Evolutionary conservation across 208 protist species (phyloP), one percentile per base, ranked within the genome.

Genomic region (Acanthamoeba culbertsoni): DNA sequence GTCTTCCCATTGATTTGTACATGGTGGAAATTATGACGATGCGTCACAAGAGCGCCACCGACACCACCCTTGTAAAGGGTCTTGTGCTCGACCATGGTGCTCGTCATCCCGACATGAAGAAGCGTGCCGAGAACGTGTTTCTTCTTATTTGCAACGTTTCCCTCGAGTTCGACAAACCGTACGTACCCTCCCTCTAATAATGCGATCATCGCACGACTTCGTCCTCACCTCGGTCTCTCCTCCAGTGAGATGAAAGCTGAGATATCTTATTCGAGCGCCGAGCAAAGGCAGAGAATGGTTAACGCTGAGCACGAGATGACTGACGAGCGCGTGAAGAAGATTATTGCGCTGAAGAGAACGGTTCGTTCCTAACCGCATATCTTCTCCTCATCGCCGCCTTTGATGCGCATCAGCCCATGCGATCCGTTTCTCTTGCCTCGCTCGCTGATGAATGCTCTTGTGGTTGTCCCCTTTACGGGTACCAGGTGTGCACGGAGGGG

Each of bases 11-110:
- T 65, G 99, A 99, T 96, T 96, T 99, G 35, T 98, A 99, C 96
- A 99, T 99, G 99, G 98, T 96, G 18, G 99, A 99, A 96, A 98
- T 99, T 37, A 99, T 99, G 99, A 97, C 98, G 88, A 99, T 99
- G 99, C 95, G 98, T 86, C 99, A 99, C 95, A 99, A 98, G 62
- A 94, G 98, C 10, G 99, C 98, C 82, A 96, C 97, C 31, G 99
- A 99, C 82, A 99, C 99, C 5, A 94, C 97, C 31, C 98, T 99
- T 55, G 97, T 99, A 23, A 98, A 99, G 84, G 99, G 99, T 86
- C 97, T 99, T 31, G 99, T 99, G 28, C 96, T 99, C 16, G 99
- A 99, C 95, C 99, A 99, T 94, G 99, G 99, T 82, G 97, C 98
- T 33, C 96, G 99, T 40, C 99, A 99, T 96, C 99, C 98, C 51